A percentile compares a stretch with the other conserved stretches of the same genome.
These are phyloP conservation scores for Myriosclerotinia curreyana DNA, from an alignment of 2,329 filamentous ascomycete species.

Conservation along the genomic window DNA sequence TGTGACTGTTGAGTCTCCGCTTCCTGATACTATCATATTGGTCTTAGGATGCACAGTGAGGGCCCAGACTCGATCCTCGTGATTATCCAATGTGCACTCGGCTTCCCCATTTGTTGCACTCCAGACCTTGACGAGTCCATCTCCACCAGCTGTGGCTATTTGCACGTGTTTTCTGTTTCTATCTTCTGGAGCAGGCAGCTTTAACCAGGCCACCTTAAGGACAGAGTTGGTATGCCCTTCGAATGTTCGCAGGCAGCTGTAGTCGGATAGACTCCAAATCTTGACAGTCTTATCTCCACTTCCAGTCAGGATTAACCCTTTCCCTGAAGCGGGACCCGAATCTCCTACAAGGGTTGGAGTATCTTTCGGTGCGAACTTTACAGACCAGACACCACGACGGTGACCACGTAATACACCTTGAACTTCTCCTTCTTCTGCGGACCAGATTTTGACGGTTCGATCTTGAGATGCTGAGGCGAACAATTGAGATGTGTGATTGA, in stretches of 20 bases:
- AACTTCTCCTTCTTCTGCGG: conserved; percentile 81
- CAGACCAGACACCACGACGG: conserved; percentile 92
- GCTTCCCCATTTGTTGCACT: conserved; percentile 80
- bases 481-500: conserved; percentile 69
- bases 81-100: conserved; percentile 90
- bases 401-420: conserved; percentile 90
- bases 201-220: conserved; percentile 87
- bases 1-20: conserved; percentile 86
- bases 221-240: conserved; percentile 97
- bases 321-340: conserved; percentile 67
- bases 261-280: conserved; percentile 89
- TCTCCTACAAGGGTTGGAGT: conserved; percentile 72
- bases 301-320: conserved; percentile 82
- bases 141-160: conserved; percentile 84
- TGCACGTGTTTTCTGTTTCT: conserved; percentile 60
- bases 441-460: conserved; percentile 96
- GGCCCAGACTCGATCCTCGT: conserved; percentile 94
- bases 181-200: conserved; percentile 48
- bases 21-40: conserved; percentile 81
- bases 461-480: conserved; percentile 98
- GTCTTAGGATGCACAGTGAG: conserved; percentile 67
- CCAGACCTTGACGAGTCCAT: conserved; percentile 96
- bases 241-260: conserved; percentile 87
- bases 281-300: conserved; percentile 96
- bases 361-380: conserved; percentile 79